Evolutionary conservation across 179 eudicot genomes (phyloP).

Genomic region (Patellifolia procumbens): DNA sequence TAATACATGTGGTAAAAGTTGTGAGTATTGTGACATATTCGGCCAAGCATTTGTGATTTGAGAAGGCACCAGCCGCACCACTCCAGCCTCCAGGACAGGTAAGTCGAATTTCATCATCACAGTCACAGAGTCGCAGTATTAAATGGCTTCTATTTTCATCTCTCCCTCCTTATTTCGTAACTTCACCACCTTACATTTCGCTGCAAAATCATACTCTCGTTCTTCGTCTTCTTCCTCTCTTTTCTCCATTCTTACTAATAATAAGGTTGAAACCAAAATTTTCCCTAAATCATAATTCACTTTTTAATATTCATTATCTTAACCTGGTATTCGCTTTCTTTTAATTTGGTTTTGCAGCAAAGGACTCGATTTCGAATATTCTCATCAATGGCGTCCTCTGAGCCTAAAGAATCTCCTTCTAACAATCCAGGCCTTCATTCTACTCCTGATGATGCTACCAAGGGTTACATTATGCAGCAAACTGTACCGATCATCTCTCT

Average conservation of each 20-base stretch:
- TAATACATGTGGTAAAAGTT: too few species aligned
- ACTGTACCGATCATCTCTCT: constrained; percentile 43
- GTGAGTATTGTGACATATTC: too few species aligned
- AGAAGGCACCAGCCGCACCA: too few species aligned
- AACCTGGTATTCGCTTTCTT: neutral
- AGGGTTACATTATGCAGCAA: constrained; percentile 73
- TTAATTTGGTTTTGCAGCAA: constrained; percentile 12
- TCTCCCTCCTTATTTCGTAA: neutral
- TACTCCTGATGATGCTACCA: constrained; percentile 44
- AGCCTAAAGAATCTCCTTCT: constrained; percentile 55
- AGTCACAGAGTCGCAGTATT: neutral
- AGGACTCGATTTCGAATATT: constrained; percentile 1
- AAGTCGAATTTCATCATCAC: neutral
- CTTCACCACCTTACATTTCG: neutral
- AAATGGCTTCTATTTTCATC: neutral
- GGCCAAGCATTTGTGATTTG: too few species aligned
- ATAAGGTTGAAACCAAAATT: too few species aligned
- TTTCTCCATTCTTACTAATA: neutral
- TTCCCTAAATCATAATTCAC: neutral
- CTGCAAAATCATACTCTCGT: neutral
- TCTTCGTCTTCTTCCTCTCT: neutral
- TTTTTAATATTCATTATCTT: neutral
- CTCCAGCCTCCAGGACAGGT: too few species aligned
- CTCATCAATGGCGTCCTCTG: constrained; percentile 35
- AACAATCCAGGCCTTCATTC: constrained; percentile 74